These are phyloP conservation scores for Stephania yunnanensis DNA, from an alignment of 164 flowering plant genomes.

Conservation along the genomic window DNA sequence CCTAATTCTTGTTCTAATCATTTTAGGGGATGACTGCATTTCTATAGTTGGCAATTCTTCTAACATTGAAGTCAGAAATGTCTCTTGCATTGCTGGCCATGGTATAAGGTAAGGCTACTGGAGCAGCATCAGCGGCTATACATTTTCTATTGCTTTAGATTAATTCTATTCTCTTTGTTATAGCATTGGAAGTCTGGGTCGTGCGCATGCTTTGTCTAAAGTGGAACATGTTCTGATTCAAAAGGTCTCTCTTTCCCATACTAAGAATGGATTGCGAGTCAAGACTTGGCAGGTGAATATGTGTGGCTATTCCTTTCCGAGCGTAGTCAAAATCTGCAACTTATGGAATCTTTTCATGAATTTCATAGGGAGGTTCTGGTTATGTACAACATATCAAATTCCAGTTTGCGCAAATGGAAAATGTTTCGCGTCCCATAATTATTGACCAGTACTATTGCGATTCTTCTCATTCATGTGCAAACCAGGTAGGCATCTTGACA, in stretches of 20 bases:
- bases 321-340: neutral
- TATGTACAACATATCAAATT: slow-evolving; percentile 46
- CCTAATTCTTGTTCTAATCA: slow-evolving; percentile 2
- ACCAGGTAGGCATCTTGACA: slow-evolving; percentile 49
- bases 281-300: slow-evolving; percentile 91
- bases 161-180: slow-evolving; percentile 6
- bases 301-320: neutral
- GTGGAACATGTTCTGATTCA: slow-evolving; percentile 61
- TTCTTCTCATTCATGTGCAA: slow-evolving; percentile 51
- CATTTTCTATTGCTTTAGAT: neutral
- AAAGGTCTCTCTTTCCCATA: slow-evolving; percentile 52
- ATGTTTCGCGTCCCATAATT: slow-evolving; percentile 81
- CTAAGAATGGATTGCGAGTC: slow-evolving; percentile 79
- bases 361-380: slow-evolving; percentile 81
- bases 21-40: slow-evolving; percentile 91
- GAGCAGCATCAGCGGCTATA: neutral
- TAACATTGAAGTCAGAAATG: slow-evolving; percentile 38
- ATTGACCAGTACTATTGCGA: slow-evolving; percentile 95
- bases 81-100: slow-evolving; percentile 85
- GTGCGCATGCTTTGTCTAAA: slow-evolving; percentile 33
- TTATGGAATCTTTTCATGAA: slow-evolving; percentile 3
- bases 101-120: slow-evolving; percentile 69
- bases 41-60: slow-evolving; percentile 84
- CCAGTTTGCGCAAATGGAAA: slow-evolving; percentile 61
- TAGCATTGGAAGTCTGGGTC: slow-evolving; percentile 94